These are phyloP conservation scores for Zymoseptoria pseudotritici DNA, from an alignment of 2,329 filamentous ascomycete genomes.

Conservation along the genomic window DNA sequence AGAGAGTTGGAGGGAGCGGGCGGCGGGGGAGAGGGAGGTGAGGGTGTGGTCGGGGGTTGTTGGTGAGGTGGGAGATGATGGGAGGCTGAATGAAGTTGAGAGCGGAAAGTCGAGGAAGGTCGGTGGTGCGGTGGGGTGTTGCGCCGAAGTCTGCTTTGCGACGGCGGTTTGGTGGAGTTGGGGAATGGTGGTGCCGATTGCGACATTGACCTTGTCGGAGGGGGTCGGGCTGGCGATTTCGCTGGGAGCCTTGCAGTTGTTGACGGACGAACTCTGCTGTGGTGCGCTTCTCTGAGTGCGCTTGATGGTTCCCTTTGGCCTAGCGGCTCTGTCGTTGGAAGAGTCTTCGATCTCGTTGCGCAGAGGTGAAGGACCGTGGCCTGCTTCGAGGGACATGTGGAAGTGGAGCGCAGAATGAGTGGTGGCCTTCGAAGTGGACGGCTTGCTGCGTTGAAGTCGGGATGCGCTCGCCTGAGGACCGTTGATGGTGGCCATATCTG, in stretches of 20 bases:
- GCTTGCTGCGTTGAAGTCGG: background rate
- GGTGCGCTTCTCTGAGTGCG: too few relatives aligned
- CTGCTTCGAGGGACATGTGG: background rate
- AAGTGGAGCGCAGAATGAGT: background rate
- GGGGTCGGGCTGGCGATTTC: background rate
- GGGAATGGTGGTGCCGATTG: background rate
- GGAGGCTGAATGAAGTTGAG: too few relatives aligned
- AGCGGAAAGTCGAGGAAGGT: background rate
- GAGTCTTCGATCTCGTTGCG: background rate
- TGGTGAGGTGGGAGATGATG: too few relatives aligned
- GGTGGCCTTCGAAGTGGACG: too few relatives aligned
- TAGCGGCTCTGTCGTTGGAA: too few relatives aligned
- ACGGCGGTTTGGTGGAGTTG: background rate
- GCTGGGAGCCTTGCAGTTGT: background rate
- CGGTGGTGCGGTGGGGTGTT: too few relatives aligned
- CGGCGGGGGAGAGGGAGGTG: background rate
- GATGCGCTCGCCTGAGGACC: too few relatives aligned
- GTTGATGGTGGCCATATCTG: background rate
- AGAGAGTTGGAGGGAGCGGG: background rate
- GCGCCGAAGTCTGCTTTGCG: too few relatives aligned
- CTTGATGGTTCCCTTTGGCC: background rate
- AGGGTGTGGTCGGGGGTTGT: background rate
- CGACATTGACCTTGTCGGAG: background rate
- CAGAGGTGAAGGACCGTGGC: background rate
- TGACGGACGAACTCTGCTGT: background rate